Evolutionary conservation across 2,329 filamentous ascomycete genomes (phyloP).

Genomic region (Hypoxylon sp.): DNA sequence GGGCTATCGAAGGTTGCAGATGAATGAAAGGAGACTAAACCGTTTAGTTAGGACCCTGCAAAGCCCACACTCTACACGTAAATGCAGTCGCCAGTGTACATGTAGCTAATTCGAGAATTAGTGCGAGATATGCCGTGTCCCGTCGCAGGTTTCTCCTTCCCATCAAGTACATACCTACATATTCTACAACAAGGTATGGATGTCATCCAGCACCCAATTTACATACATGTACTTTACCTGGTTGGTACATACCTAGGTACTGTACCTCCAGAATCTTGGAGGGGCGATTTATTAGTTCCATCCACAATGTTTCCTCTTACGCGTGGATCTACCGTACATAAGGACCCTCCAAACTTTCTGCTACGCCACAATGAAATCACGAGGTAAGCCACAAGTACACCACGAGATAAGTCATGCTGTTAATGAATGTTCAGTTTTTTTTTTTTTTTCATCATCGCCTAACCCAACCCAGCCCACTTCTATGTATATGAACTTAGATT

Average conservation of each 20-base stretch:
- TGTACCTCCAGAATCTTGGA: constrained; percentile 22
- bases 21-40: constrained; percentile 36
- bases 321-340: neutral
- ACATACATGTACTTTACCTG: neutral
- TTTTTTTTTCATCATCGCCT: neutral
- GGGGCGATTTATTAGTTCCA: constrained; percentile 24
- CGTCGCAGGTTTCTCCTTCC: constrained; percentile 34
- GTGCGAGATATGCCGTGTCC: constrained; percentile 34
- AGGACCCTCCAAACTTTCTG: neutral
- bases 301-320: neutral
- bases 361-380: constrained; percentile 18
- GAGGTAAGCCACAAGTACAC: constrained; percentile 24
- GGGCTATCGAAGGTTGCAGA: constrained; percentile 38
- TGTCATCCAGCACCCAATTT: constrained; percentile 11
- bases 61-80: constrained; percentile 31
- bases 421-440: constrained; percentile 7
- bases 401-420: neutral
- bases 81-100: constrained; percentile 20
- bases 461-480: neutral
- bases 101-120: constrained; percentile 26
- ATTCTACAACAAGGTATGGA: too few relatives aligned
- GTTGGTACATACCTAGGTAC: neutral
- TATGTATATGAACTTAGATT: constrained; percentile 3
- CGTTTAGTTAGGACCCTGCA: constrained; percentile 36
- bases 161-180: constrained; percentile 3